A percentile compares a stretch with the other conserved stretches of the same genome.
Conservation (phyloP, 345 rosid species). For the Psidium guajava region DNA sequence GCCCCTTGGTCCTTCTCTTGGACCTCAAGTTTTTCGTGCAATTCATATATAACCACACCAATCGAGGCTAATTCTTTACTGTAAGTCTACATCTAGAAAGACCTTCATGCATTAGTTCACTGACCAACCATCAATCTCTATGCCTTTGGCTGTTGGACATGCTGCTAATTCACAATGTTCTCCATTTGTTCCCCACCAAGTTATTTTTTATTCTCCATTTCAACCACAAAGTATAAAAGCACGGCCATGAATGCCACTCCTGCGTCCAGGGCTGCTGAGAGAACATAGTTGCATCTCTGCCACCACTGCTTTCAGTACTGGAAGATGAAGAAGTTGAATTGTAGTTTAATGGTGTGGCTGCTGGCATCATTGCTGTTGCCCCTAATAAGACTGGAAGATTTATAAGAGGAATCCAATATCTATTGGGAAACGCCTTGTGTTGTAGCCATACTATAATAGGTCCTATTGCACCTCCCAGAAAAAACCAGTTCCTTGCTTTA, state of each 20-base stretch:
- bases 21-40: not conserved
- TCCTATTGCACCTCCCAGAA: constrained; percentile 72
- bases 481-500: constrained; percentile 73
- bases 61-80: not conserved
- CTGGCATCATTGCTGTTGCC: constrained; percentile 70
- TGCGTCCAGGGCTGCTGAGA: constrained; percentile 78
- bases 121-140: constrained; percentile 51
- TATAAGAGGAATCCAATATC: constrained; percentile 74
- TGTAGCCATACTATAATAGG: constrained; percentile 58
- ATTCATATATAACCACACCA: not conserved
- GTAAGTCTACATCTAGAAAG: not conserved
- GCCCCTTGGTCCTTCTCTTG: too few species aligned
- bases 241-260: constrained; percentile 89
- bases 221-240: constrained; percentile 50
- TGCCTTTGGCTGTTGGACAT: constrained; percentile 77
- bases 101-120: constrained; percentile 12
- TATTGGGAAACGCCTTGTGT: constrained; percentile 67
- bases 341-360: constrained; percentile 69
- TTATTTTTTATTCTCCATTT: constrained; percentile 39
- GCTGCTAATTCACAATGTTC: constrained; percentile 69
- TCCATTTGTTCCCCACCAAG: constrained; percentile 77
- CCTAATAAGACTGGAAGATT: constrained; percentile 90
- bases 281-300: constrained; percentile 81
- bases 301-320: constrained; percentile 70
- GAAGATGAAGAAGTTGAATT: constrained; percentile 74